Conservation (phyloP, 2,329 filamentous ascomycete species). For the Neocucurbitaria cava region DNA sequence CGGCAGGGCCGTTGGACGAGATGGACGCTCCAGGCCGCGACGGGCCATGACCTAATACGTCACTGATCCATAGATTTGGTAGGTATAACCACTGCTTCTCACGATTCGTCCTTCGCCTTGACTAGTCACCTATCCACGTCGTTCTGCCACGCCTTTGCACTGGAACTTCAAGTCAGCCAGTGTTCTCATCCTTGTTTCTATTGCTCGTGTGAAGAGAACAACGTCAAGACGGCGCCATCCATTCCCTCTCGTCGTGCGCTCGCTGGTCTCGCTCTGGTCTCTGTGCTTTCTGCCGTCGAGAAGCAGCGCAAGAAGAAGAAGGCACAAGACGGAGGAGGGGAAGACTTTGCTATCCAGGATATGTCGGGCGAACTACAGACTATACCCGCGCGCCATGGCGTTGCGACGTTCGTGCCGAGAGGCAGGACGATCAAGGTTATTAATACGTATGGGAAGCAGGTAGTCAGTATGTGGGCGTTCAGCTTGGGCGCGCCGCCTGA, state of each 20-base stretch:
- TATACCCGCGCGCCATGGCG: slow-evolving; percentile 58
- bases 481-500: slow-evolving; percentile 55
- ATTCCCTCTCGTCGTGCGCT: slow-evolving; percentile 41
- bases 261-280: slow-evolving; percentile 44
- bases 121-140: background rate
- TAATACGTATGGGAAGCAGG: slow-evolving; percentile 59
- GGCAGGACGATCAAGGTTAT: slow-evolving; percentile 59
- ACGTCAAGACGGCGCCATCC: slow-evolving; percentile 40
- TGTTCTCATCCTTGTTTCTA: slow-evolving; percentile 3
- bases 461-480: slow-evolving; percentile 59
- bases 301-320: slow-evolving; percentile 40
- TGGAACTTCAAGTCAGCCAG: background rate
- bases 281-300: slow-evolving; percentile 43
- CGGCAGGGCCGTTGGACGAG: slow-evolving; percentile 16
- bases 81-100: slow-evolving; percentile 10
- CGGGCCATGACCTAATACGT: slow-evolving; percentile 18
- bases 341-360: slow-evolving; percentile 28
- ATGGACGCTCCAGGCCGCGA: slow-evolving; percentile 6
- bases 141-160: background rate
- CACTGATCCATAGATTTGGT: slow-evolving; percentile 17
- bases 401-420: slow-evolving; percentile 58
- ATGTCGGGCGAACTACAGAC: slow-evolving; percentile 54
- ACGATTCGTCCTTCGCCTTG: slow-evolving; percentile 10
- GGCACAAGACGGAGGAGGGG: slow-evolving; percentile 7
- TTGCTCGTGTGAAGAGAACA: background rate